phyloP scores from a whole-genome alignment of 768 basidiomycete genomes.

The Kwoniella europaea region DNA sequence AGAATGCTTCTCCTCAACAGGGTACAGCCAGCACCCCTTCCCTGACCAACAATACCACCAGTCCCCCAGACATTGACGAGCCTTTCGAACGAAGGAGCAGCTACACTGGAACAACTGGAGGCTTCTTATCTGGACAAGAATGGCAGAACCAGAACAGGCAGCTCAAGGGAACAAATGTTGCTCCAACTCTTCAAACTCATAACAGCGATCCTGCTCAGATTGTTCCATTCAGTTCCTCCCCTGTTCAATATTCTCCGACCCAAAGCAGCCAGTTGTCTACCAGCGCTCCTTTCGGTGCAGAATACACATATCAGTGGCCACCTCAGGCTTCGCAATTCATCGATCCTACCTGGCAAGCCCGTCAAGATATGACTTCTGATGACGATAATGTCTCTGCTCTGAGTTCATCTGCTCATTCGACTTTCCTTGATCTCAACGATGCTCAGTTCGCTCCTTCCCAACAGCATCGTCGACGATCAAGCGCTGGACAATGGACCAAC shows the following conservation, averaged over 20 bases:
- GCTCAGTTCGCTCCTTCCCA: constrained; percentile 4
- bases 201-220: constrained; percentile 16
- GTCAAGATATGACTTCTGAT: constrained; percentile 5
- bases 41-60: constrained; percentile 43
- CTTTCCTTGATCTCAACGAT: constrained; percentile 19
- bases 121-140: constrained; percentile 9
- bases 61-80: constrained; percentile 39
- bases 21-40: constrained; percentile 40
- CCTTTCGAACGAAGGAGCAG: constrained; percentile 30
- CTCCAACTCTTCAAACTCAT: constrained; percentile 4
- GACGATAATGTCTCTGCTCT: constrained; percentile 16
- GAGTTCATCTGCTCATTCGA: constrained; percentile 24
- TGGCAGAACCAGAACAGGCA: constrained; percentile 14
- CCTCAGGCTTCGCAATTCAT: constrained; percentile 5
- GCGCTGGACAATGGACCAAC: constrained; percentile 46
- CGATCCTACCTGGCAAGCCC: constrained; percentile 25
- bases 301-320: constrained; percentile 12
- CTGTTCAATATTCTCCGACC: constrained; percentile 11
- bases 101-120: constrained; percentile 6
- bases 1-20: constrained; percentile 17
- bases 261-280: constrained; percentile 1
- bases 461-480: constrained; percentile 33
- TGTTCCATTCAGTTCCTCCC: constrained; percentile 3
- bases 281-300: not conserved
- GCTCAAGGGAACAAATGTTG: not conserved